Conservation (phyloP, 2,329 filamentous ascomycete genomes). For the Fusarium sp. region DNA sequence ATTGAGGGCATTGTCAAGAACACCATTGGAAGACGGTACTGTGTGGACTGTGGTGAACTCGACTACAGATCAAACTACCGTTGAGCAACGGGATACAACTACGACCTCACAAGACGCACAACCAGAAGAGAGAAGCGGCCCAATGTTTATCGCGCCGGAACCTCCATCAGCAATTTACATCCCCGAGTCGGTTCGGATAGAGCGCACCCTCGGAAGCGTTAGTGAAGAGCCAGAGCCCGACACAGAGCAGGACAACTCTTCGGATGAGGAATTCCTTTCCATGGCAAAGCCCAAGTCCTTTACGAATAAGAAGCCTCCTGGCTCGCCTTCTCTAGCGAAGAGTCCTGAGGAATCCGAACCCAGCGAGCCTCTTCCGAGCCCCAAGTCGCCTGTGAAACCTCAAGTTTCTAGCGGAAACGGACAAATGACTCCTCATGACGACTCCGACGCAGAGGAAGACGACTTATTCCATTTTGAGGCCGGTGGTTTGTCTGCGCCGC, state of each 20-base stretch:
- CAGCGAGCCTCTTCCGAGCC: slow-evolving; percentile 3
- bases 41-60: slow-evolving; percentile 64
- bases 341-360: slow-evolving; percentile 17
- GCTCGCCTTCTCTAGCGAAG: slow-evolving; percentile 28
- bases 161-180: slow-evolving; percentile 28
- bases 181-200: slow-evolving; percentile 31
- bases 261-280: slow-evolving; percentile 56
- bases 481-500: slow-evolving; percentile 48
- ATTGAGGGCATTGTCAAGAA: slow-evolving; percentile 63
- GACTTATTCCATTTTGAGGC: slow-evolving; percentile 62
- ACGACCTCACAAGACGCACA: slow-evolving; percentile 13
- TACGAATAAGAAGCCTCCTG: slow-evolving; percentile 41
- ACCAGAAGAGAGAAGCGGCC: slow-evolving; percentile 6
- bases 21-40: slow-evolving; percentile 62
- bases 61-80: slow-evolving; percentile 43
- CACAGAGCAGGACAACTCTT: slow-evolving; percentile 48
- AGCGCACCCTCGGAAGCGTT: slow-evolving; percentile 38
- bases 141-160: slow-evolving; percentile 26
- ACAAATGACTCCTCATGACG: slow-evolving; percentile 1
- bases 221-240: slow-evolving; percentile 45
- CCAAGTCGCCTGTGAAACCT: slow-evolving; percentile 11
- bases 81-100: slow-evolving; percentile 32
- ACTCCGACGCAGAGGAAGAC: slow-evolving; percentile 47
- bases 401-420: not conserved
- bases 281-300: slow-evolving; percentile 53